Evolutionary conservation across 2,329 filamentous ascomycete genomes (phyloP), one percentile per base, ranked within the genome.

Genomic region (Exophiala sp.): DNA sequence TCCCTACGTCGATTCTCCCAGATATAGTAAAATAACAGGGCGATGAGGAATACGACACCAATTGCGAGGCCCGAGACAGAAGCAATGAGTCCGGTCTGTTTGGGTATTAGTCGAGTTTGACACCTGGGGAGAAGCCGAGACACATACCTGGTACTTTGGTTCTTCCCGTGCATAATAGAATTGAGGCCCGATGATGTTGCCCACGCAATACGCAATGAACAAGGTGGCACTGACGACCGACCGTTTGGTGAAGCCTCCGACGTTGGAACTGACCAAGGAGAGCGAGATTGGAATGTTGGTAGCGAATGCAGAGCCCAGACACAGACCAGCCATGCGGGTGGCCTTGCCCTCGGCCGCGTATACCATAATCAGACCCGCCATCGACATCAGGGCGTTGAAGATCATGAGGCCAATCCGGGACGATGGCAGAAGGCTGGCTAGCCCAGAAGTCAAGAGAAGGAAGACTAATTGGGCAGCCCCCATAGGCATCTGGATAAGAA

Each of bases 401-500:
- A 66, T 64, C 65, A 68, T 68, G 60, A 64, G 63, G 11, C 60
- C 27, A 7, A 67, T 63, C 16, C 66, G 63, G 1, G 56, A 61
- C 5, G n/a, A n/a, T n/a, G n/a, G n/a, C n/a, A n/a, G n/a, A n/a
- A n/a, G n/a, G n/a, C 38, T 64, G 4, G 64, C 63, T 21, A 66
- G 40, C 6, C 43, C 55, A 5, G 65, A 60, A 8, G 62, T 64
- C 0, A 66, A 14, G 16, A 66, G 1, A 0, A 68, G 58, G 44
- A 68, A 68, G 32, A 66, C 55, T 11, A 68, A 46, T 32, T 68
- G 64, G 0, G 64, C 58, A 13, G 52, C 64, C 10, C 65, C 65
- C 0, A 64, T 44, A 0, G 66, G 65, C 64, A 68, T 67, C 30
- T 67, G 62, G 43, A 68, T 59, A 6, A 68, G 58, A 18, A 68